Base-by-base conservation (phyloP, 345 rosid genomes). In the Clausena lansium region DNA sequence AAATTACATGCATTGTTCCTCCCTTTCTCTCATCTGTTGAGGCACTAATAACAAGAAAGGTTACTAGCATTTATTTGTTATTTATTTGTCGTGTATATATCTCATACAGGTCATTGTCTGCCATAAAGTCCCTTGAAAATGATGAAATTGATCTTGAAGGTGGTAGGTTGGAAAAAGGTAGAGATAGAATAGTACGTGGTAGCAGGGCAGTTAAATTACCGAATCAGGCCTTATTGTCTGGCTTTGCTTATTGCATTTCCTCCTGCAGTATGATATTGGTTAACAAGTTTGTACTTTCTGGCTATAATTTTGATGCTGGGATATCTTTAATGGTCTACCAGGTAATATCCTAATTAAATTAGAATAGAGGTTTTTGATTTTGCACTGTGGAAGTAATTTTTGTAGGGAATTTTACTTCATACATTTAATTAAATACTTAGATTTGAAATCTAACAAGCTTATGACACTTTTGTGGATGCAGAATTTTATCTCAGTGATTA, bases 211-310 rank as follows among this genome's bases (percentile, higher is more conserved):
- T 75, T 73, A 88, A 80, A 87, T 65, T 92, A 79, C 88, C 82
- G 81, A 94, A 96, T 71, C 91, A 90, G 83, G 98, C 98, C 75
- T 87, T 96, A 81, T 77, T 92, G 71, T 86, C 98, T 2, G 97
- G 98, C 82, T 85, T 91, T 77, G 97, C 99, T 47, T 96, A 96
- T 76, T 94, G 99, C 87, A 73, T 92, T 74, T 94, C 98, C 45
- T 96, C 99, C 80, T 96, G 99, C 86, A 89, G 98, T 74, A 96
- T 96, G 99, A 96, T 96, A 77, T 87, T 96, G 66, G 95, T 91
- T 54, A 96, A 94, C 90, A 96, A 96, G 80, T 89, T 85, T 84
- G 98, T 96, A 75, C 98, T 96, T 78, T 96, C 98, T 76, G 86
- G 97, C 84, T 94, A 96, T 88, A 85, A 87, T 81, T 96, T 96